Evolutionary conservation across 805 yeast genomes (phyloP).

Genomic region (Lipomyces spencermartinsiae): DNA sequence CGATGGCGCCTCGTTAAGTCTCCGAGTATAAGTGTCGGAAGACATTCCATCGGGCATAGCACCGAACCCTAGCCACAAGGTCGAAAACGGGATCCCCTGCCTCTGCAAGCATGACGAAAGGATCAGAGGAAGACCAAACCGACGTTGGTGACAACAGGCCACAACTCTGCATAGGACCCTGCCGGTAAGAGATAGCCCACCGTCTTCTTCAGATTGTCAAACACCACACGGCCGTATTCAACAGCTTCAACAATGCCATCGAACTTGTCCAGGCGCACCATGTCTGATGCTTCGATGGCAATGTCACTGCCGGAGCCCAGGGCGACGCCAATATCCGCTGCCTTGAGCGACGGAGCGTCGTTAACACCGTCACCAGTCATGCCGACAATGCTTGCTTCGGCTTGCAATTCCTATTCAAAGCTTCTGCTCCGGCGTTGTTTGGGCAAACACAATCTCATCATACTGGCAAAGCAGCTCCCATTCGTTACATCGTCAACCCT

Average conservation of each 20-base stretch:
- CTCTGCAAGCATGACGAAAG: constrained; percentile 49
- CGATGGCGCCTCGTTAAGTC: constrained; percentile 38
- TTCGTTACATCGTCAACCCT: constrained; percentile 39
- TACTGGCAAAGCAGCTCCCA: constrained; percentile 52
- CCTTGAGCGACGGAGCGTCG: constrained; percentile 78
- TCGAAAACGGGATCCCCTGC: background rate
- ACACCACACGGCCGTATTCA: constrained; percentile 79
- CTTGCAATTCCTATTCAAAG: constrained; percentile 55
- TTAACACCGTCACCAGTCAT: constrained; percentile 69
- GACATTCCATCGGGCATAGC: background rate
- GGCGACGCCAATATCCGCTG: constrained; percentile 78
- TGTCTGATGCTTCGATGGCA: constrained; percentile 70
- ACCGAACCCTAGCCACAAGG: background rate
- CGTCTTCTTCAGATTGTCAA: constrained; percentile 57
- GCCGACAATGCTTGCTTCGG: constrained; percentile 45
- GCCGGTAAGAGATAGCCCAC: constrained; percentile 59
- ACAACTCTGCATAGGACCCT: constrained; percentile 57
- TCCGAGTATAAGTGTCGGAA: background rate
- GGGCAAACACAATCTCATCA: constrained; percentile 52
- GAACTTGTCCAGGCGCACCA: constrained; percentile 60
- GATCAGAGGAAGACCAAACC: constrained; percentile 58
- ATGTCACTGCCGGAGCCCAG: constrained; percentile 76
- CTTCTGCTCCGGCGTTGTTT: constrained; percentile 59
- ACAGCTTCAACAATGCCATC: constrained; percentile 85
- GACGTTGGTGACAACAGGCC: constrained; percentile 57